Evolutionary conservation across 2,329 filamentous ascomycete species (phyloP), one percentile per base, ranked within the genome.

Genomic region (Scedosporium minutisporum): DNA sequence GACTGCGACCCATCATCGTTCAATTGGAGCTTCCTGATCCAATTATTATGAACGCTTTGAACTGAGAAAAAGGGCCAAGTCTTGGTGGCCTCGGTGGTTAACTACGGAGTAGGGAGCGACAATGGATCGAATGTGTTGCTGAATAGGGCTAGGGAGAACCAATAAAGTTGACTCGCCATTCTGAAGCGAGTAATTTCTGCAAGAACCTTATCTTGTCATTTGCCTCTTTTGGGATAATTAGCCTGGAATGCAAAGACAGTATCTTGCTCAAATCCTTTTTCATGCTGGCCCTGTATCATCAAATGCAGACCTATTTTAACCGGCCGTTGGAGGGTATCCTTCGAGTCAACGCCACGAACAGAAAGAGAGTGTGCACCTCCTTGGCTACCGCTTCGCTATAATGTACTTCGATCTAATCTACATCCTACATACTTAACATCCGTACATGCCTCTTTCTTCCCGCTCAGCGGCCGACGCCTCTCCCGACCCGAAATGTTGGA

Each of bases 401-500:
- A 38, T 38, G 10, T 38, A 38, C 33, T 14, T 38, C 12, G 33
- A 38, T 38, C 33, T 14, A 38, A 38, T 38, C 33, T 38, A 3
- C 33, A 38, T 38, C 2, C 33, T 10, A 14, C 33, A 38, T 14
- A 3, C 33, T 38, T 38, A 38, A 38, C 33, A 6, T 38, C 33
- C 33, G 3, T 38, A 12, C 10, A 38, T 23, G 51, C 51, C 44
- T n/a, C 44, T n/a, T n/a, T n/a, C n/a, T 23, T 23, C 21, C 44
- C 44, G 44, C 44, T 7, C 10, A 12, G 44, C 44, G 44, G 44
- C 12, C 51, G 51, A 55, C 51, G 21, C 51, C 51, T 55, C 16
- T 55, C 51, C 51, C 51, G 51, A 55, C 51, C 51, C 51, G 51
- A 55, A 55, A 55, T 55, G 21, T 55, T 55, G 51, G 51, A 55